Conservation (phyloP, 1,284 basidiomycete genomes). For the Pseudozyma flocculosa region DNA sequence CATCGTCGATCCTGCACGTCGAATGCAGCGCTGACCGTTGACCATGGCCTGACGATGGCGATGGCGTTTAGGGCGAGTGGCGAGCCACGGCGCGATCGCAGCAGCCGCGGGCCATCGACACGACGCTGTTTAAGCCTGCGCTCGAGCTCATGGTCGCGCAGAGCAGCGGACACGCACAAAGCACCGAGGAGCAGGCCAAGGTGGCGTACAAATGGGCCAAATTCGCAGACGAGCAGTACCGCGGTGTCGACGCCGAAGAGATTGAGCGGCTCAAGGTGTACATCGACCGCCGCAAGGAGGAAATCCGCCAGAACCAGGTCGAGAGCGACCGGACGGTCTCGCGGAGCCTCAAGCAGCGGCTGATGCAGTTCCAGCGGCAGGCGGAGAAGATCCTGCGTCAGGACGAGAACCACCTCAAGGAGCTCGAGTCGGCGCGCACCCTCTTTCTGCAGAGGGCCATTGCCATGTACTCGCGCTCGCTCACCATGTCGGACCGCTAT, state of each 20-base stretch:
- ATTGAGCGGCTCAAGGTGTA: conserved; percentile 71
- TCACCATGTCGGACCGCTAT: conserved; percentile 70
- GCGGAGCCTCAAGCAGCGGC: conserved; percentile 11
- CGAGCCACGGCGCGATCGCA: conserved; percentile 79
- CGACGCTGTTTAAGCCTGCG: conserved; percentile 71
- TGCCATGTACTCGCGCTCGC: conserved; percentile 76
- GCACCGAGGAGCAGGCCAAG: conserved; percentile 62
- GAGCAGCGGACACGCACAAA: neutral
- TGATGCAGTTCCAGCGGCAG: conserved; percentile 23
- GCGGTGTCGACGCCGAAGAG: conserved; percentile 71
- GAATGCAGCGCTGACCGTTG: too few relatives aligned
- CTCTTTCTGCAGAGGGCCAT: conserved; percentile 74
- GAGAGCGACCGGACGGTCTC: conserved; percentile 54
- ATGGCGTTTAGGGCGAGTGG: conserved; percentile 96
- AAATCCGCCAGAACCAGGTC: conserved; percentile 66
- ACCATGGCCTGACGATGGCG: too few relatives aligned
- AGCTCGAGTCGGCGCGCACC: conserved; percentile 46
- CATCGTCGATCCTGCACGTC: too few relatives aligned
- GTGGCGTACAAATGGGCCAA: conserved; percentile 80
- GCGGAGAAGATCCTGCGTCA: conserved; percentile 35
- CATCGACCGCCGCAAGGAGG: conserved; percentile 69
- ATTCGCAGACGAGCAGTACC: conserved; percentile 85
- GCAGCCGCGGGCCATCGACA: conserved; percentile 74
- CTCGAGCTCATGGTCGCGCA: conserved; percentile 44
- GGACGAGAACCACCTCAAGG: conserved; percentile 28